phyloP scores from a whole-genome alignment of 2,329 filamentous ascomycete species.

The Ophiostoma himal-ulmi region DNA sequence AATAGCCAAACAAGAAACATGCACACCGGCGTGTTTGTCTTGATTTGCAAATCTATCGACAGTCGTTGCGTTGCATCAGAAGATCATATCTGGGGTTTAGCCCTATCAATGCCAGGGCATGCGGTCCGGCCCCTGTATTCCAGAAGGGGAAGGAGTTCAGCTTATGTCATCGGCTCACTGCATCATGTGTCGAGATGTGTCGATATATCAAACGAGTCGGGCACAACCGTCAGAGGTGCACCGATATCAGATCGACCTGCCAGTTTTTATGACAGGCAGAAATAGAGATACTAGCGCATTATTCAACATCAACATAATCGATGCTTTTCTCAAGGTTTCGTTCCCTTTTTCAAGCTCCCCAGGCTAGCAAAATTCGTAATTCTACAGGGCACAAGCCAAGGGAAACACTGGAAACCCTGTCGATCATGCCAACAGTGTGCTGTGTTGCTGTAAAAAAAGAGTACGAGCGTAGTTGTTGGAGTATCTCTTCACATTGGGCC shows the following conservation, averaged over 20 bases:
- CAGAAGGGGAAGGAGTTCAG: not conserved
- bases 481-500: not conserved
- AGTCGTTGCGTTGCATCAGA: not conserved
- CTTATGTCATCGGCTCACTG: not conserved
- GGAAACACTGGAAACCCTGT: not conserved
- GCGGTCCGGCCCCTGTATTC: not conserved
- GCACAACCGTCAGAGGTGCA: not conserved
- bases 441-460: not conserved
- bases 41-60: not conserved
- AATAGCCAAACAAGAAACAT: not conserved
- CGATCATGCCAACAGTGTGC: not conserved
- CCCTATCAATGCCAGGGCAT: not conserved
- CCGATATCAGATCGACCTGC: not conserved
- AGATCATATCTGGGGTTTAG: constrained; percentile 5
- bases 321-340: not conserved
- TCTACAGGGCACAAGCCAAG: not conserved
- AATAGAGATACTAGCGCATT: not conserved
- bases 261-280: not conserved
- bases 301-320: not conserved
- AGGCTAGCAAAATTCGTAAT: not conserved
- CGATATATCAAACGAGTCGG: not conserved
- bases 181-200: not conserved
- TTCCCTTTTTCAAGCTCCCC: not conserved
- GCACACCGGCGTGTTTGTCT: not conserved
- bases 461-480: not conserved